A percentile compares a stretch with the other conserved stretches of the same genome.
Conservation (phyloP, 176 grass and related monocot species). For the Avena atlantica region DNA sequence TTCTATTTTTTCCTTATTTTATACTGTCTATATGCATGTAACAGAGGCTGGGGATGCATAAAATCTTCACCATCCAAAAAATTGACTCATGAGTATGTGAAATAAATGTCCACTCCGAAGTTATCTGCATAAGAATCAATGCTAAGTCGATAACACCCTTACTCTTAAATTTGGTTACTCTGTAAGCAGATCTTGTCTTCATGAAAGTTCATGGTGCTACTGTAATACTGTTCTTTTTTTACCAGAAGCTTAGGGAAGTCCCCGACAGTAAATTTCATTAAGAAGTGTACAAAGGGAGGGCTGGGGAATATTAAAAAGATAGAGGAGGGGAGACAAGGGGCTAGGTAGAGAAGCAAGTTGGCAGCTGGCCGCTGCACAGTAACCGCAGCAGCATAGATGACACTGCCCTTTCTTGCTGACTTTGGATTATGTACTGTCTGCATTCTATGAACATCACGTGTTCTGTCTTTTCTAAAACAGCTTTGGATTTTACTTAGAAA, state of each 20-base stretch:
- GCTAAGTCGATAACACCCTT: background rate
- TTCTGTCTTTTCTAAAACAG: background rate
- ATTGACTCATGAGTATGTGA: conserved; percentile 29
- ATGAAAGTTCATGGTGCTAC: conserved; percentile 27
- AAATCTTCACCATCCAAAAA: conserved; percentile 24
- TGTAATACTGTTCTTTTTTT: background rate
- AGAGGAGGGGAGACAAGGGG: background rate
- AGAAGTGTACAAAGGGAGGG: background rate
- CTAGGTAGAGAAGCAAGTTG: too few species aligned
- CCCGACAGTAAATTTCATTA: background rate
- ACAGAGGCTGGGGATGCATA: conserved; percentile 17
- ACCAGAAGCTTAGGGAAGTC: background rate
- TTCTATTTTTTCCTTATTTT: conserved; percentile 34
- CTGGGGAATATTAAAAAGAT: background rate
- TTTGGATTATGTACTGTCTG: background rate
- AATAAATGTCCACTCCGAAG: conserved; percentile 9
- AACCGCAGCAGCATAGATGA: conserved; percentile 15
- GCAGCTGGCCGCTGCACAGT: background rate
- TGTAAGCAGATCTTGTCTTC: background rate
- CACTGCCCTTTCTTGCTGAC: background rate
- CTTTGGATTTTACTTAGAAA: background rate
- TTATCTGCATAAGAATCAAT: conserved; percentile 24
- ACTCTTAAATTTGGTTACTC: conserved; percentile 27
- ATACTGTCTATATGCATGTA: conserved; percentile 6
- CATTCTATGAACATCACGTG: background rate